Percentiles rank a stretch among this genome's conserved stretches.
Conservation (phyloP, 1,139 yeast species). For the Blastobotrys proliferans region DNA sequence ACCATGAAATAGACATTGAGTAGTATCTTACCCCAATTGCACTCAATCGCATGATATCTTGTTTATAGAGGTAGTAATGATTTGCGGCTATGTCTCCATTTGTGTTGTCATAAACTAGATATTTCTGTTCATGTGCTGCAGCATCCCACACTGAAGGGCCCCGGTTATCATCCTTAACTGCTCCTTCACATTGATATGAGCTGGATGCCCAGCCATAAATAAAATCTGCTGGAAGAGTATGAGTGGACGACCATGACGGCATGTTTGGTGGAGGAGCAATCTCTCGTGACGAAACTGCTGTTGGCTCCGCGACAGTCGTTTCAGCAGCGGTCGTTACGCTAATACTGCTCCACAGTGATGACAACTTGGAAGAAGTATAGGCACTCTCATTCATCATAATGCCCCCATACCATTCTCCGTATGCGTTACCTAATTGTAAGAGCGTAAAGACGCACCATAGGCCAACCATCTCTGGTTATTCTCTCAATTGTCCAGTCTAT, state of each 20-base stretch:
- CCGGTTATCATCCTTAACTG: conserved; percentile 36
- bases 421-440: background rate
- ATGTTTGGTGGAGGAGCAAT: conserved; percentile 19
- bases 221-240: conserved; percentile 20
- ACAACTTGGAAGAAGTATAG: conserved; percentile 1
- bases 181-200: conserved; percentile 38
- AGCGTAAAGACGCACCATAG: background rate
- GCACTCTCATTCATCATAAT: no score
- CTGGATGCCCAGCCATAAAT: conserved; percentile 26
- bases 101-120: conserved; percentile 28
- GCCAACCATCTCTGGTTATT: background rate
- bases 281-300: conserved; percentile 12
- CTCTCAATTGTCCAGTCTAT: background rate
- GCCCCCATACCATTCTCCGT: no score
- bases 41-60: conserved; percentile 36
- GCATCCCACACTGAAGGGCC: conserved; percentile 35
- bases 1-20: conserved; percentile 39
- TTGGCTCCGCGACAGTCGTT: conserved; percentile 11
- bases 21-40: conserved; percentile 37
- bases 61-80: conserved; percentile 37
- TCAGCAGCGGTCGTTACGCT: background rate
- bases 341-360: conserved; percentile 6
- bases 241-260: conserved; percentile 10
- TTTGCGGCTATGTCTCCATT: conserved; percentile 33
- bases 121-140: conserved; percentile 19